Evolutionary conservation across 768 basidiomycete species (phyloP), one percentile per base, ranked within the genome.

Genomic region (Pleurotus djamor): DNA sequence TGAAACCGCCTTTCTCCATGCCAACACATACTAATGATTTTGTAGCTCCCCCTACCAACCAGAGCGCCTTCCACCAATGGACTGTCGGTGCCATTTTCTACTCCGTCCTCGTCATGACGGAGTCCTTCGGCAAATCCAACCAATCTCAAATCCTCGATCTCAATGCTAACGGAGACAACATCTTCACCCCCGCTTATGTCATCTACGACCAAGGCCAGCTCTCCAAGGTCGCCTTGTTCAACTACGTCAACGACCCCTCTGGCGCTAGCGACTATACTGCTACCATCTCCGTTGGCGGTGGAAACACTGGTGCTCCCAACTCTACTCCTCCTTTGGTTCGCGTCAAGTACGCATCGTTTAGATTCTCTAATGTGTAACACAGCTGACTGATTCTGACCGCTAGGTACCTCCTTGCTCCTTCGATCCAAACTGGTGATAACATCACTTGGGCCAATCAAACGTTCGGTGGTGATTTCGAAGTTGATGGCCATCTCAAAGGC

Each of bases 81-180:
- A 89, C 88, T 0, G 76, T 92, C 48, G 89, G 89, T 0, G 84
- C 91, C 0, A 76, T 88, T 52, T 92, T 90, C 74, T 94, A 93
- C 69, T 80, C 90, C 0, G 80, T 87, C 3, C 75, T 95, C 5
- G 79, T 84, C 61, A 74, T 88, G 60, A 86, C 90, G 2, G 92
- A 94, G 69, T 78, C 79, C 2, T 74, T 93, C 21, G 89, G 89
- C 16, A 71, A 80, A 14, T 80, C 83, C 7, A 87, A 88, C 68
- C 69, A 65, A 0, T 81, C 86, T 0, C 88, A 84, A 61, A 79
- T 93, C 8, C 67, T 89, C 28, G 91, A 94, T 67, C 76, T 94
- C 35, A 67, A 70, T 21, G 77, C 79, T 32, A 85, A 85, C 64
- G 64, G 61, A 48, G 79, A 74, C 10, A 83, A 81, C 67, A 75